phyloP scores from a whole-genome alignment of 2,329 filamentous ascomycete genomes.

The Penicillium brevicompactum region DNA sequence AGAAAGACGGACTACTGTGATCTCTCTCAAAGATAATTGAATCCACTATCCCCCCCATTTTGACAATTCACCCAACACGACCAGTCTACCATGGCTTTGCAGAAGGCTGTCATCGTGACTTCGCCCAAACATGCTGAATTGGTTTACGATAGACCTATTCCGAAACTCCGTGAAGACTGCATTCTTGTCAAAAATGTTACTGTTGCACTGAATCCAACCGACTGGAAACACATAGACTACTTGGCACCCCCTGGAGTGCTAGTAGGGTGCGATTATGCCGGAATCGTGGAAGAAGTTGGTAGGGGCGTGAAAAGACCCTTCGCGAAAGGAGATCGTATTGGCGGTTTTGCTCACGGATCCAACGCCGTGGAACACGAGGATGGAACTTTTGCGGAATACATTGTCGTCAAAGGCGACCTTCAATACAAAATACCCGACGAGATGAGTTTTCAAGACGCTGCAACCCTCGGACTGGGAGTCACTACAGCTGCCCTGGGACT shows the following conservation, averaged over 20 bases:
- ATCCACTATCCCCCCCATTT: too few species aligned
- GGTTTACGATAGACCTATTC: neutral
- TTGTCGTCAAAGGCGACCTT: conserved; percentile 36
- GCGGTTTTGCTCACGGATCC: conserved; percentile 13
- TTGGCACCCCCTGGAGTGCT: conserved; percentile 15
- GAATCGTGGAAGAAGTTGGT: conserved; percentile 16
- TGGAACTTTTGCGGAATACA: conserved; percentile 33
- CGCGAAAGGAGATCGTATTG: conserved; percentile 18
- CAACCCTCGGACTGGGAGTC: conserved; percentile 27
- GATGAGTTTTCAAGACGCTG: conserved; percentile 34
- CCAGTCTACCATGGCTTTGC: too few species aligned
- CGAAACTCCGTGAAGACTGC: conserved; percentile 7
- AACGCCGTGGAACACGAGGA: conserved; percentile 4
- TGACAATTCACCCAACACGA: too few species aligned
- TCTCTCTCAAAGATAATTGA: too few species aligned
- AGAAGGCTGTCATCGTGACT: too few species aligned
- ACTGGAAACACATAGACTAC: conserved; percentile 22
- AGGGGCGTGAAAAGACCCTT: conserved; percentile 15
- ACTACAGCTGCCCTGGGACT: conserved; percentile 20
- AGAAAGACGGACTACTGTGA: too few species aligned
- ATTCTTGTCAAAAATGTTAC: conserved; percentile 16
- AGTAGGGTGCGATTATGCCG: conserved; percentile 23
- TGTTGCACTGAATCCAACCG: conserved; percentile 25
- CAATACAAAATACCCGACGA: conserved; percentile 34
- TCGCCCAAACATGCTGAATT: too few species aligned